phyloP scores from a whole-genome alignment of 805 yeast species.

The Wickerhamiella sergipiensis region DNA sequence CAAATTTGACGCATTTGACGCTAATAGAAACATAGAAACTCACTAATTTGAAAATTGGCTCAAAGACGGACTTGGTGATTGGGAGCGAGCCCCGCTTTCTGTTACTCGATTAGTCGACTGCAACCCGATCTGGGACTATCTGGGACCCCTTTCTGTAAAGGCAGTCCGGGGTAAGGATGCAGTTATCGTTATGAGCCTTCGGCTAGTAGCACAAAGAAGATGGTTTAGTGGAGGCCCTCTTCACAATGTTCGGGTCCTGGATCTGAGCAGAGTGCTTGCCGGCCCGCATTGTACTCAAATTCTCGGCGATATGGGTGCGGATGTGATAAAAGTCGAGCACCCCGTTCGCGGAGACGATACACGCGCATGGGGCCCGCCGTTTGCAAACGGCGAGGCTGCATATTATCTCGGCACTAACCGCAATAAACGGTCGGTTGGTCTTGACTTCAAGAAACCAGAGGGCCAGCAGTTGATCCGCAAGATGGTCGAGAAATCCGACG shows the following conservation, averaged over 20 bases:
- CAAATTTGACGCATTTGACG: no score
- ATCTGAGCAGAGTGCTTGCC: constrained; percentile 30
- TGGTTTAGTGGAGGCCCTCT: constrained; percentile 19
- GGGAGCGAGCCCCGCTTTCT: neutral
- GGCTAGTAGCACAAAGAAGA: neutral
- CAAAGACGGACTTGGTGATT: no score
- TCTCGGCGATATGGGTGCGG: constrained; percentile 32
- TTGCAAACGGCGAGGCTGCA: constrained; percentile 27
- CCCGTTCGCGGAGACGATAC: constrained; percentile 32
- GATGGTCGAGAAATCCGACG: constrained; percentile 24
- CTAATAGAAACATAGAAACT: no score
- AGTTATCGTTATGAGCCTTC: neutral
- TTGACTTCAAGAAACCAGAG: constrained; percentile 23
- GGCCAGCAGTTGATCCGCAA: constrained; percentile 25
- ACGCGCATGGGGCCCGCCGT: constrained; percentile 33
- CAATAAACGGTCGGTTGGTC: constrained; percentile 27
- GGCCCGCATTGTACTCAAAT: constrained; percentile 31
- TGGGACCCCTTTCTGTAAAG: neutral
- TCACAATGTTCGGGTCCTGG: constrained; percentile 25
- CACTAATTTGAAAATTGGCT: no score
- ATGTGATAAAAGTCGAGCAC: constrained; percentile 29
- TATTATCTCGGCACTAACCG: constrained; percentile 28
- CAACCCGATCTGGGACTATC: neutral
- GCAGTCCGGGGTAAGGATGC: neutral
- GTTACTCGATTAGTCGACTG: neutral